Conservation (phyloP, 441 rosid genomes). For the Euphorbia celastroides region DNA sequence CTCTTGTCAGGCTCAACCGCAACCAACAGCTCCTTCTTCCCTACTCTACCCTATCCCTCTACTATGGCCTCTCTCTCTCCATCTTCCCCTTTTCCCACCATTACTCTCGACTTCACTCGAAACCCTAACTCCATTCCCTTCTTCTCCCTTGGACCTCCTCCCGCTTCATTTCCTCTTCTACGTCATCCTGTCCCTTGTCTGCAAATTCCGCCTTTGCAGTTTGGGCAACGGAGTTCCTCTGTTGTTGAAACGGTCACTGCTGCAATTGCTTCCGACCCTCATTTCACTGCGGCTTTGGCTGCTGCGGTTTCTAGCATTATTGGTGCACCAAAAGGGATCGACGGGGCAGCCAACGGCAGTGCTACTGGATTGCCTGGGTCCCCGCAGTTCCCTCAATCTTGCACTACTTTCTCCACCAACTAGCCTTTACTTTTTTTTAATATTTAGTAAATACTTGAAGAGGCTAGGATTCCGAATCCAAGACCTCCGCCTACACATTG, state of each 20-base stretch:
- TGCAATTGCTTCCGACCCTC: constrained; percentile 74
- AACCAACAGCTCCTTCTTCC: constrained; percentile 27
- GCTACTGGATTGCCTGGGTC: constrained; percentile 43
- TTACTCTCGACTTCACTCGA: constrained; percentile 77
- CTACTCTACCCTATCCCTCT: constrained; percentile 40
- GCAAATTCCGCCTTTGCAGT: constrained; percentile 20
- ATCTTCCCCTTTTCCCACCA: constrained; percentile 78
- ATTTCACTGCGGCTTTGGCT: constrained; percentile 71
- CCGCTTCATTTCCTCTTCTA: constrained; percentile 38
- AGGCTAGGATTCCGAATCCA: too few species aligned
- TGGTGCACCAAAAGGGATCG: constrained; percentile 25
- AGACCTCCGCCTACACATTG: too few species aligned
- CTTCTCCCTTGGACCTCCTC: constrained; percentile 26
- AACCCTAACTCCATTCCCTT: constrained; percentile 31
- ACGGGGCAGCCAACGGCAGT: constrained; percentile 18
- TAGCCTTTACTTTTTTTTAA: constrained; percentile 18
- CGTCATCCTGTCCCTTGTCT: constrained; percentile 30
- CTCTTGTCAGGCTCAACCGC: constrained; percentile 72
- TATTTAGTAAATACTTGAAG: too few species aligned
- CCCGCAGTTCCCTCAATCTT: constrained; percentile 80
- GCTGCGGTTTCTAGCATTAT: constrained; percentile 64
- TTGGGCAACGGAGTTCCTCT: constrained; percentile 37
- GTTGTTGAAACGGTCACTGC: constrained; percentile 62
- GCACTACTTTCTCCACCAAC: constrained; percentile 83
- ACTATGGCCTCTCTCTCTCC: constrained; percentile 67